Evolutionary conservation across 257 asterid genomes (phyloP).

Genomic region (Solanum commersonii): DNA sequence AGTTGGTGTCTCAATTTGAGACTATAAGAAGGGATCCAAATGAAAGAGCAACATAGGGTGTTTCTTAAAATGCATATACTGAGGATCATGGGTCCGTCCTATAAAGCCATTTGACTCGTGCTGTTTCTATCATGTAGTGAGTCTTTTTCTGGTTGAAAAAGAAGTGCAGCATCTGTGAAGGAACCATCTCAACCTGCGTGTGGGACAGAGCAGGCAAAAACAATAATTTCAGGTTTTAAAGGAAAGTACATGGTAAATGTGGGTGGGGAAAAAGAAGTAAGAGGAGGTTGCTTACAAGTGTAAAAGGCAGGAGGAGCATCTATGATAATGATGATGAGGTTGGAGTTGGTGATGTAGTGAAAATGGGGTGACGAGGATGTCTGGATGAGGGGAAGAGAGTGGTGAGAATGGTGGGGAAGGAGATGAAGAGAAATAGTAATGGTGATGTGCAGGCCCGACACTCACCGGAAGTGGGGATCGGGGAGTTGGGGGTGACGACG

Average conservation of each 20-base stretch:
- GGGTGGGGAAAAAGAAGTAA: not conserved
- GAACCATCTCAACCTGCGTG: slow-evolving; percentile 20
- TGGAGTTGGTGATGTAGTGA: slow-evolving; percentile 5
- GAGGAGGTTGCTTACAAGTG: not conserved
- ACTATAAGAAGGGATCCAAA: too few relatives aligned
- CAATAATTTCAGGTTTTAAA: not conserved
- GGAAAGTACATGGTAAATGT: not conserved
- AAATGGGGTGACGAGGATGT: not conserved
- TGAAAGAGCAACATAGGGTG: not conserved
- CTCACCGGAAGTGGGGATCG: slow-evolving; percentile 14
- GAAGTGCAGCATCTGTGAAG: slow-evolving; percentile 3
- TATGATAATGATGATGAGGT: not conserved
- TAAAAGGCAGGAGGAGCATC: not conserved
- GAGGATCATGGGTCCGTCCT: not conserved
- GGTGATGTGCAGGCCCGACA: slow-evolving; percentile 5
- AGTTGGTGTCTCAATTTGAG: not conserved
- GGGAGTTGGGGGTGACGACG: not conserved
- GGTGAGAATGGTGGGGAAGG: not conserved
- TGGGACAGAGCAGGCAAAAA: not conserved
- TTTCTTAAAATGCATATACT: not conserved
- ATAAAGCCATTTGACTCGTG: not conserved
- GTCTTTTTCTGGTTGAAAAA: not conserved
- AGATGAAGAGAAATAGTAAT: slow-evolving; percentile 4
- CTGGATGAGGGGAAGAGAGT: not conserved
- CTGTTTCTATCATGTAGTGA: not conserved